A percentile compares a stretch with the other conserved stretches of the same genome.
Evolutionary conservation across 1,139 yeast genomes (phyloP).

Genomic region (Blastobotrys ciferrii): DNA sequence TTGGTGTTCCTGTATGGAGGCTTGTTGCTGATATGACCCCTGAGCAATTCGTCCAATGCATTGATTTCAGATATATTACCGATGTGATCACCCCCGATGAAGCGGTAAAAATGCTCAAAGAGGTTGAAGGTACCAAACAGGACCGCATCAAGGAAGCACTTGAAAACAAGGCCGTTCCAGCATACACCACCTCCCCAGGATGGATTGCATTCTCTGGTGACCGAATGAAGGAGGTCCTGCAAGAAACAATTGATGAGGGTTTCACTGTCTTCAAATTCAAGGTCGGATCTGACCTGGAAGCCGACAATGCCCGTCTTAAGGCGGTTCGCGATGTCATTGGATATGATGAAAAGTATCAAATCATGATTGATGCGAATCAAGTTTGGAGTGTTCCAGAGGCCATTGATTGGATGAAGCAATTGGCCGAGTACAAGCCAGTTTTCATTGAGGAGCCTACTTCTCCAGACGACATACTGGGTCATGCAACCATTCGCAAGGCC

Average conservation of each 20-base stretch:
- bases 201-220: slow-evolving; percentile 43
- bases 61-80: slow-evolving; percentile 39
- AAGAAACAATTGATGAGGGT: slow-evolving; percentile 38
- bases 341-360: slow-evolving; percentile 24
- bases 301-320: slow-evolving; percentile 36
- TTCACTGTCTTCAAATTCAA: slow-evolving; percentile 41
- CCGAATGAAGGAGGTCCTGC: slow-evolving; percentile 34
- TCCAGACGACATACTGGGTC: slow-evolving; percentile 40
- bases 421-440: slow-evolving; percentile 37
- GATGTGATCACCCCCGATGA: slow-evolving; percentile 40
- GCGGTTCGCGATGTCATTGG: slow-evolving; percentile 42
- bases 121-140: slow-evolving; percentile 32
- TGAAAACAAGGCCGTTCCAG: slow-evolving; percentile 39
- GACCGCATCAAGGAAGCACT: slow-evolving; percentile 36
- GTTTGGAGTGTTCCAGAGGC: slow-evolving; percentile 42
- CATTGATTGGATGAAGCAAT: slow-evolving; percentile 38
- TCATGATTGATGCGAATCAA: slow-evolving; percentile 38
- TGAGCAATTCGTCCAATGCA: slow-evolving; percentile 38
- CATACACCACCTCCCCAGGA: slow-evolving; percentile 43
- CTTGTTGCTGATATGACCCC: slow-evolving; percentile 39
- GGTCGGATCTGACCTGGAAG: slow-evolving; percentile 38
- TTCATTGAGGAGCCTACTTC: slow-evolving; percentile 42
- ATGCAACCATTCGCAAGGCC: slow-evolving; percentile 36
- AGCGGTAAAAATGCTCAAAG: slow-evolving; percentile 33
- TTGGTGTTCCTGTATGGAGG: slow-evolving; percentile 37